Base-by-base conservation (phyloP, 2,329 filamentous ascomycete species). In the Penicillium expansum region DNA sequence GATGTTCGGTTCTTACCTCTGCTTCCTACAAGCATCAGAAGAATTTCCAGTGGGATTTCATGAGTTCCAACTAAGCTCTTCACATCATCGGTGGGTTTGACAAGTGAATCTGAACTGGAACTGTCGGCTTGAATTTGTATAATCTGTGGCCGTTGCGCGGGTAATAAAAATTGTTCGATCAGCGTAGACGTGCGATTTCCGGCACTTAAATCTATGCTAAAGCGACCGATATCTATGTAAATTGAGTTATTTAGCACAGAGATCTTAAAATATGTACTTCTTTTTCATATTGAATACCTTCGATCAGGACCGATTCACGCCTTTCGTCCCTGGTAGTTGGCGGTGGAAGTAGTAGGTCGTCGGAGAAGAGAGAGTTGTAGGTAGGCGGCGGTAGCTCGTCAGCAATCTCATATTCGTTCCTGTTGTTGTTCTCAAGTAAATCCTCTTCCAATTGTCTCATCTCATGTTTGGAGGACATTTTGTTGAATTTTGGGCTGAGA, bases 1-100 rank as follows among this genome's bases (percentile, higher is more conserved):
- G 16, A 37, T 37, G 33, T 37, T 30, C 29, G 4, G 10, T 30
- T 8, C 22, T 18, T 22, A 57, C 55, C 50, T 57, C 55, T 54
- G 35, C 39, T 57, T 38, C 55, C 55, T 5, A 57, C 44, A 8
- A 57, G 55, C 55, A 57, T 55, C 16, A 57, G 27, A 30, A 57
- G 5, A 14, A 57, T 50, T 50, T 57, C 51, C 8, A 57, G 18
- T 11, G 27, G 13, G 11, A 57, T 38, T n/a, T 18, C 14, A 11
- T 50, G 11, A 5, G 8, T 41, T 47, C 27, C 42, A 9, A 6
- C 5, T 29, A 5, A 4, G 5, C 5, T 4, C 1, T 20, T 41
- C 5, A 41, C 11, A 41, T 22, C 6, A 20, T 22, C 38, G 11
- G 38, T 22, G 5, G 3, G 7, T 41, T 14, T 13, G 18, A 13